Base-by-base conservation (phyloP, 768 basidiomycete species). In the Chlorophyllum brunneum region DNA sequence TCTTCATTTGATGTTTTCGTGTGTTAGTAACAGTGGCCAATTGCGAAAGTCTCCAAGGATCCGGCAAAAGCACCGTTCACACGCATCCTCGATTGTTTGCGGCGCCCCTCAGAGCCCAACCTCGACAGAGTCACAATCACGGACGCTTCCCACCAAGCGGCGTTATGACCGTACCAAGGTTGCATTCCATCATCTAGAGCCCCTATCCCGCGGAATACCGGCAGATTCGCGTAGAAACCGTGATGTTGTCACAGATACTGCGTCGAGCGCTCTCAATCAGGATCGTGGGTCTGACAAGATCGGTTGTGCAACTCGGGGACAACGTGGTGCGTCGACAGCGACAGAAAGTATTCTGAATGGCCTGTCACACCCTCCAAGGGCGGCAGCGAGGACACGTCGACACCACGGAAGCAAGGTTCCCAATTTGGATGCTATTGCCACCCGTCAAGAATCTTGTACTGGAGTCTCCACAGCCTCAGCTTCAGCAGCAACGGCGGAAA, bases 211-310 rank as follows among this genome's bases (percentile, higher is more conserved):
- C 36, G 44, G 27, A 38, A 39, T 46, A 31, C 16, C 51, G 44
- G 38, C 18, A 5, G 13, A 23, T 37, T 38, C 34, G 29, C 15
- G 23, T 53, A 27, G 16, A 18, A 36, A 24, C 44, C 29, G 43
- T 46, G 51, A 53, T 53, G 37, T 38, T 46, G 51, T 53, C 43
- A 53, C 51, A 46, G 43, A 39, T 7, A 46, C 29, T 53, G 31
- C 29, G 9, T 44, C 51, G 23, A 37, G 40, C 23, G 34, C 10
- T n/a, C 51, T 34, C 24, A 38, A 26, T 43, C 51, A 29, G 18
- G 41, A 37, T 16, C 33, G 51, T 37, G 51, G 51, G 16, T 31
- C 37, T 33, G 27, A 27, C 43, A 45, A 39, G 51, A 39, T 27
- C 29, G 11, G n/a, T 16, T 45, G 30, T 39, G 33, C 27, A 18